These are phyloP conservation scores for Paxillus ammoniavirescens DNA, from an alignment of 768 basidiomycete species.

Conservation along the genomic window DNA sequence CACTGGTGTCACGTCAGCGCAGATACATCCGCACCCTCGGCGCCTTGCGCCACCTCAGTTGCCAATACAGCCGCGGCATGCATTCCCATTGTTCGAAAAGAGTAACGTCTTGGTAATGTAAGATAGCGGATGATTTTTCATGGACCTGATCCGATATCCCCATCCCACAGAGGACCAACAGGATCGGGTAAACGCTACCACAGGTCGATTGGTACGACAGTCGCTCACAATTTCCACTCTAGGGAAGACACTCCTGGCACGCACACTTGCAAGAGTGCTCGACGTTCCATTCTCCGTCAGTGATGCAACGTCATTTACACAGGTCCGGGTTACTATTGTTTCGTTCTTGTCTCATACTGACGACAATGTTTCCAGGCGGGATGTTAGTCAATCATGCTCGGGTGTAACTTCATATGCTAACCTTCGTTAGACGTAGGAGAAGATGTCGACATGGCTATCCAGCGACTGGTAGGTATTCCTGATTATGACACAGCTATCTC, in stretches of 20 bases:
- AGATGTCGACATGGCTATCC: constrained; percentile 91
- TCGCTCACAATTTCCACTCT: constrained; percentile 6
- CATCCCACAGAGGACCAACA: constrained; percentile 65
- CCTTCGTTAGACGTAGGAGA: constrained; percentile 79
- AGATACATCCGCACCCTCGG: constrained; percentile 58
- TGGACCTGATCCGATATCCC: constrained; percentile 6
- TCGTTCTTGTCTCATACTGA: constrained; percentile 3
- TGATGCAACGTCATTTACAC: constrained; percentile 93
- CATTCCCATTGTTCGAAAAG: constrained; percentile 78
- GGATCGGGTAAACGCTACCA: constrained; percentile 63
- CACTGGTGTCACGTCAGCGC: constrained; percentile 51
- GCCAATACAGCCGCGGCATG: constrained; percentile 41
- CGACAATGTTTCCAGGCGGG: constrained; percentile 50
- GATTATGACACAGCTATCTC: not conserved
- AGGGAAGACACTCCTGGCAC: constrained; percentile 91
- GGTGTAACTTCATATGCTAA: constrained; percentile 1
- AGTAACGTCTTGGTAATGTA: constrained; percentile 94
- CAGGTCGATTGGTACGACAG: constrained; percentile 6
- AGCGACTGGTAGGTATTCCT: constrained; percentile 60
- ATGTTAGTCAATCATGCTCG: constrained; percentile 46
- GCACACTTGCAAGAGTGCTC: constrained; percentile 85
- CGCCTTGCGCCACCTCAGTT: constrained; percentile 34
- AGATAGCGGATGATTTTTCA: constrained; percentile 20
- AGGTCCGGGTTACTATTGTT: constrained; percentile 44
- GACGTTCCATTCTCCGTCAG: constrained; percentile 94